phyloP scores from a whole-genome alignment of 2,329 filamentous ascomycete species.

The Rachicladosporium sp. region DNA sequence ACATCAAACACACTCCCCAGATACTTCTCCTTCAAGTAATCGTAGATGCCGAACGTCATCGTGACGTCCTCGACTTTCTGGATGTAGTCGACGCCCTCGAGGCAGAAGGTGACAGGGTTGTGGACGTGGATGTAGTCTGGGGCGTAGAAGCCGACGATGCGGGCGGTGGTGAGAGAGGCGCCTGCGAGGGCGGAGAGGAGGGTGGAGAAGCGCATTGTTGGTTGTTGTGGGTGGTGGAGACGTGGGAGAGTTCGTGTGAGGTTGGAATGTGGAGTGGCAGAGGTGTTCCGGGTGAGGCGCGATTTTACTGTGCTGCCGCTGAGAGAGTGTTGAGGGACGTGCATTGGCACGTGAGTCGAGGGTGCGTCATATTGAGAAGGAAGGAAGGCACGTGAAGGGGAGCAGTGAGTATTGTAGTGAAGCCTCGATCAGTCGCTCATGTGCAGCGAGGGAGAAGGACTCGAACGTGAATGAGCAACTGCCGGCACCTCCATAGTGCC shows the following conservation, averaged over 20 bases:
- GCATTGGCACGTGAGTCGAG: background rate
- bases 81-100: slow-evolving; percentile 33
- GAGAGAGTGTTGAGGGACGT: background rate
- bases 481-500: too few species aligned
- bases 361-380: background rate
- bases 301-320: too few species aligned
- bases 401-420: slow-evolving; percentile 3
- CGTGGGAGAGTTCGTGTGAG: background rate
- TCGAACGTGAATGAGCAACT: too few species aligned
- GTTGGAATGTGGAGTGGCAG: background rate
- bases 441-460: background rate
- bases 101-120: slow-evolving; percentile 1
- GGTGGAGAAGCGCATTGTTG: background rate
- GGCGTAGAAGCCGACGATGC: slow-evolving; percentile 33
- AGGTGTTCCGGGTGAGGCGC: background rate
- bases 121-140: slow-evolving; percentile 28
- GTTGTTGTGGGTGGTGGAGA: background rate
- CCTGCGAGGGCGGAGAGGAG: slow-evolving; percentile 3
- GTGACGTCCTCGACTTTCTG: slow-evolving; percentile 34
- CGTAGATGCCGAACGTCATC: slow-evolving; percentile 30
- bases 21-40: slow-evolving; percentile 1
- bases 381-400: too few species aligned
- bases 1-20: background rate
- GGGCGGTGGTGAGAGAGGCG: slow-evolving; percentile 20
- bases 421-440: background rate